phyloP scores from a whole-genome alignment of 2,329 filamentous ascomycete genomes.

The Sporothrix schenckii region DNA sequence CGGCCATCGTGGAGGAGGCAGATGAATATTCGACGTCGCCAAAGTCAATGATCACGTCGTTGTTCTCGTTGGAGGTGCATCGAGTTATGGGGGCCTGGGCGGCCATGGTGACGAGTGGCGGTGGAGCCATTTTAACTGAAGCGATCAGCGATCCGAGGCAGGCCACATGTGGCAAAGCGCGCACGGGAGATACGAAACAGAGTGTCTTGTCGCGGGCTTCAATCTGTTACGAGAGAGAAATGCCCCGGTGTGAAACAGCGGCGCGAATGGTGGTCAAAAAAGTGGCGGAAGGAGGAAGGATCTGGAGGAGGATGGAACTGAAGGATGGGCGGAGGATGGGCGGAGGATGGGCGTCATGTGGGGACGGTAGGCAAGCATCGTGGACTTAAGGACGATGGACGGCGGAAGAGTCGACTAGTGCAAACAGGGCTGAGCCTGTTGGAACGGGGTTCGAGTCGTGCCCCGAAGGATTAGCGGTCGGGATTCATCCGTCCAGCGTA shows the following conservation, averaged over 20 bases:
- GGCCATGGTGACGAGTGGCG: background rate
- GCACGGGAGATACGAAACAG: background rate
- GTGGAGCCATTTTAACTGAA: background rate
- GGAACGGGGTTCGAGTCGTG: background rate
- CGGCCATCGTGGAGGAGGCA: background rate
- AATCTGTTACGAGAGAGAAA: background rate
- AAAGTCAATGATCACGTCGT: constrained; percentile 25
- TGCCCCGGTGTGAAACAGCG: background rate
- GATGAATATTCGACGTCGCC: constrained; percentile 16
- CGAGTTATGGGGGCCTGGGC: background rate
- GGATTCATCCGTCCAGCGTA: background rate
- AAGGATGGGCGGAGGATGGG: background rate
- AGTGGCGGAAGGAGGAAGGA: background rate
- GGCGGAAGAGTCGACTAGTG: constrained; percentile 1
- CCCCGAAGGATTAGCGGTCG: background rate
- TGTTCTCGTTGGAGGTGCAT: background rate
- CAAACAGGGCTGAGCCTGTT: background rate
- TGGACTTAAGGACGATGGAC: background rate
- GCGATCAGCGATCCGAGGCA: background rate
- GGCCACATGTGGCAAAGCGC: background rate
- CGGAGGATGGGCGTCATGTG: too few relatives aligned
- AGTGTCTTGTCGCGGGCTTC: background rate
- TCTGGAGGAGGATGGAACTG: too few relatives aligned
- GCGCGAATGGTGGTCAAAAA: background rate
- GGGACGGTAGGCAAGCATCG: background rate